Conservation (phyloP, 305 asterid genomes). For the Monarda citriodora region DNA sequence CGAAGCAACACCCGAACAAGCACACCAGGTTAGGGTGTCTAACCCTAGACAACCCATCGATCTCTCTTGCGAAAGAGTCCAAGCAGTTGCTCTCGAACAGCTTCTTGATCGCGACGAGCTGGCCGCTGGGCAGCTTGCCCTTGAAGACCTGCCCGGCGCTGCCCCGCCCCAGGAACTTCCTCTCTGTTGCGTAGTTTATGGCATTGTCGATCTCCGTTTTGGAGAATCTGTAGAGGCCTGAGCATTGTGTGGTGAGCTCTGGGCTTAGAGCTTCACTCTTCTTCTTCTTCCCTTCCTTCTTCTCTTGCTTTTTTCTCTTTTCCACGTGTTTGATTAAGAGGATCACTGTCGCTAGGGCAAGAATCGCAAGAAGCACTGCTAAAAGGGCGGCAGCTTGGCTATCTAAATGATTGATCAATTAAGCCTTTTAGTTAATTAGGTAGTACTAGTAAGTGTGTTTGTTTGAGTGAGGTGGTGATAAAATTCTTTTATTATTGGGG, state of each 20-base stretch:
- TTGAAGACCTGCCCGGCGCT: conserved; percentile 62
- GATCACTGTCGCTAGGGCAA: conserved; percentile 31
- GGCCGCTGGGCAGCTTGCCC: conserved; percentile 72
- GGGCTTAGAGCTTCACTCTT: conserved; percentile 23
- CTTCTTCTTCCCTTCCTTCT: conserved; percentile 23
- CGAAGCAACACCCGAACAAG: conserved; percentile 61
- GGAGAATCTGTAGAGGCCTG: conserved; percentile 56
- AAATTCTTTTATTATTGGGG: too few relatives aligned
- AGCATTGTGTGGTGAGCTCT: conserved; percentile 33
- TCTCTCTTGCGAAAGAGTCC: conserved; percentile 51
- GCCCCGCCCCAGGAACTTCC: conserved; percentile 51
- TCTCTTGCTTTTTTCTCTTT: conserved; percentile 29
- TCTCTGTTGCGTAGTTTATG: conserved; percentile 31
- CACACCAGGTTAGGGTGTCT: conserved; percentile 61
- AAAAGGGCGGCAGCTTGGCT: conserved; percentile 35
- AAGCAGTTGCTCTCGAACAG: conserved; percentile 40
- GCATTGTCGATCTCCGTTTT: conserved; percentile 62
- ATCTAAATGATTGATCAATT: conserved; percentile 7
- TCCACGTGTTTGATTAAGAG: conserved; percentile 39
- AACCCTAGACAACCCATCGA: conserved; percentile 59
- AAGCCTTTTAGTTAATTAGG: too few relatives aligned
- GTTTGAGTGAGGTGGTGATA: neutral
- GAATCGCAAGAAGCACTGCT: conserved; percentile 32
- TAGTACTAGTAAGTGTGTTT: neutral
- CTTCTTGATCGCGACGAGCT: conserved; percentile 60